Evolutionary conservation across 176 grass and related monocot species (phyloP).

Genomic region (Hordeum marinum): DNA sequence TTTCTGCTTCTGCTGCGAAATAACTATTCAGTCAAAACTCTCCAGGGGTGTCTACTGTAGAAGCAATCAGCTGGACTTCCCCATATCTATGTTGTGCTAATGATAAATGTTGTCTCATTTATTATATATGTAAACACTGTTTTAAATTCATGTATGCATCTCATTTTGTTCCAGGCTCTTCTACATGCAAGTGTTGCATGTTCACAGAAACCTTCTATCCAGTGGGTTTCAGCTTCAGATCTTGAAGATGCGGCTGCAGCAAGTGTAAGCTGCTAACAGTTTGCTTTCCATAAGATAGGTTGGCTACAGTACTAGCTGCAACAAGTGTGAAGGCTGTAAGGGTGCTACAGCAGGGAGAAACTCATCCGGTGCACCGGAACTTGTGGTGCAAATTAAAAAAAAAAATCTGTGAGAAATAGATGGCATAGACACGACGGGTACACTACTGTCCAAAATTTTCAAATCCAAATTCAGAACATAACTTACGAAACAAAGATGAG

Average conservation of each 20-base stretch:
- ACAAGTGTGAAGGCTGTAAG: background rate
- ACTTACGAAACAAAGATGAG: background rate
- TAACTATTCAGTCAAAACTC: background rate
- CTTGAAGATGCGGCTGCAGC: conserved; percentile 83
- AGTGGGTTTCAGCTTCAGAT: conserved; percentile 97
- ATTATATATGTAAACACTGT: background rate
- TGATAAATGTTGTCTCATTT: background rate
- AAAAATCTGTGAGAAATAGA: too few species aligned
- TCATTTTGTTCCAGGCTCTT: conserved; percentile 67
- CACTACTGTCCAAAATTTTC: background rate
- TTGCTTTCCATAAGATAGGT: background rate
- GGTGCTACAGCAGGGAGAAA: background rate
- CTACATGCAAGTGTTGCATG: conserved; percentile 78
- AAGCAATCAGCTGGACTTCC: background rate
- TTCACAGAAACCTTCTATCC: conserved; percentile 68
- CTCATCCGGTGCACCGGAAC: too few species aligned
- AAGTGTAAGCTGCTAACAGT: conserved; percentile 43
- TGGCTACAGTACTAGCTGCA: background rate
- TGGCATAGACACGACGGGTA: background rate
- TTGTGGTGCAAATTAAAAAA: too few species aligned
- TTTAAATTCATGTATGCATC: conserved; percentile 23
- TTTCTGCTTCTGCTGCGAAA: background rate
- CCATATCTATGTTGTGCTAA: background rate
- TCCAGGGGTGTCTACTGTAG: background rate
- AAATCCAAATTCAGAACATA: background rate